Evolutionary conservation across 306 rosid species (phyloP).

Genomic region (Quercus variabilis): DNA sequence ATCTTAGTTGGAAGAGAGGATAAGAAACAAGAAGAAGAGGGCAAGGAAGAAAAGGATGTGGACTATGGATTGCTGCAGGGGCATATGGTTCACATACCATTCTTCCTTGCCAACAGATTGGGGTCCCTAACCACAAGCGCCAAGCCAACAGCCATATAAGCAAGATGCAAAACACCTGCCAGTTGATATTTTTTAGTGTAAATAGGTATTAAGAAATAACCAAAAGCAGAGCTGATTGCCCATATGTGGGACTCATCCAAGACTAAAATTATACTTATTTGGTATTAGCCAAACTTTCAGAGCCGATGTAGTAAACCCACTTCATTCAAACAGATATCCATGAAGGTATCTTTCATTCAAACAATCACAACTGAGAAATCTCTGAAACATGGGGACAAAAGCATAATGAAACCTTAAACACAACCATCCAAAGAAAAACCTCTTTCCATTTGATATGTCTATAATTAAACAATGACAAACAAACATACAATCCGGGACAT

Average conservation of each 20-base stretch:
- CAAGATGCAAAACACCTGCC: too few species aligned
- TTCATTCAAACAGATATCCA: constrained; percentile 30
- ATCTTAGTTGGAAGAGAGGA: not conserved
- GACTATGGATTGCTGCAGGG: too few species aligned
- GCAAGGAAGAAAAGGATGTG: not conserved
- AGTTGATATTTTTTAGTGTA: too few species aligned
- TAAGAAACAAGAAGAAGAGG: too few species aligned
- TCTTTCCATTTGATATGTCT: constrained; percentile 35
- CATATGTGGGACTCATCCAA: not conserved
- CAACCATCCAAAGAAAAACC: constrained; percentile 31
- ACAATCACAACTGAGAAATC: constrained; percentile 41
- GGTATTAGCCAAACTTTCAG: not conserved
- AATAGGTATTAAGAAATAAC: not conserved
- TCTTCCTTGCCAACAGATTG: too few species aligned
- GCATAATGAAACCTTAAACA: constrained; percentile 33
- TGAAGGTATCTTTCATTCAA: constrained; percentile 18
- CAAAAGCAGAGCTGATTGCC: not conserved
- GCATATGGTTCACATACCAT: too few species aligned
- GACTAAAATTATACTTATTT: not conserved
- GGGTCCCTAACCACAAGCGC: too few species aligned
- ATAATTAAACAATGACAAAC: constrained; percentile 27
- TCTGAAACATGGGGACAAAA: constrained; percentile 16
- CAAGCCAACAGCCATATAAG: too few species aligned
- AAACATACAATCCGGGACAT: constrained; percentile 16
- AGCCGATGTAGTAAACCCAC: not conserved